These are phyloP conservation scores for Candolleomyces aberdarensis DNA, from an alignment of 768 basidiomycete species.

Conservation along the genomic window DNA sequence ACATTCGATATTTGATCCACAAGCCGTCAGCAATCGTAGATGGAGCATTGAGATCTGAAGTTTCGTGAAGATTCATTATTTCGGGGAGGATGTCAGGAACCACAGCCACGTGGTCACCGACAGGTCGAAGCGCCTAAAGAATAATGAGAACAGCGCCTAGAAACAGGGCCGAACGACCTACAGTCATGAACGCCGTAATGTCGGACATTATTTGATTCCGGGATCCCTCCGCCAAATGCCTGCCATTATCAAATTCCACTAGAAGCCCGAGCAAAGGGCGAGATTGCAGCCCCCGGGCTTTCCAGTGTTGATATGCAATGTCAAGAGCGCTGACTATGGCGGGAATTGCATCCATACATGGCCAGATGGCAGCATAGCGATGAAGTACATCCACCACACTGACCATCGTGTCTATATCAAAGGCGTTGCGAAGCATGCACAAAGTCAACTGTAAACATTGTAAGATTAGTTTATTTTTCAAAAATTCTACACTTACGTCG, in stretches of 20 bases:
- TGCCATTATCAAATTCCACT: conserved; percentile 60
- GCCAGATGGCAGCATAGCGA: conserved; percentile 72
- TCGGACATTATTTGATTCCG: conserved; percentile 62
- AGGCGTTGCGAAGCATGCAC: conserved; percentile 49
- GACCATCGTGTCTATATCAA: conserved; percentile 49
- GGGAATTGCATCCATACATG: conserved; percentile 64
- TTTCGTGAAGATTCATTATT: conserved; percentile 61
- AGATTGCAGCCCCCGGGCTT: conserved; percentile 61
- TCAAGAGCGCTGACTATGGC: conserved; percentile 58
- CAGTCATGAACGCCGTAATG: conserved; percentile 58
- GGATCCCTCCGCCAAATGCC: conserved; percentile 49
- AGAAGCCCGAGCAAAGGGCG: conserved; percentile 62
- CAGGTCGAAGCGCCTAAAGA: conserved; percentile 46
- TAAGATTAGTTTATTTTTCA: too few relatives aligned
- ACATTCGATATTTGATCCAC: conserved; percentile 80
- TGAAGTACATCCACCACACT: conserved; percentile 71
- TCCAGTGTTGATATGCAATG: conserved; percentile 60
- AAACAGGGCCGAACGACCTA: conserved; percentile 26
- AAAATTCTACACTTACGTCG: conserved; percentile 45
- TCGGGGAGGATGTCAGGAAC: conserved; percentile 56
- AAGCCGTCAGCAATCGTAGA: conserved; percentile 70
- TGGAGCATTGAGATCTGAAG: conserved; percentile 57
- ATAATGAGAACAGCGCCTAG: neutral
- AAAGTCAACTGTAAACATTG: conserved; percentile 44
- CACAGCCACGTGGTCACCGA: conserved; percentile 32